These are phyloP conservation scores for Wickerhamomyces sp. DNA, from an alignment of 1,139 yeast genomes.

Conservation along the genomic window DNA sequence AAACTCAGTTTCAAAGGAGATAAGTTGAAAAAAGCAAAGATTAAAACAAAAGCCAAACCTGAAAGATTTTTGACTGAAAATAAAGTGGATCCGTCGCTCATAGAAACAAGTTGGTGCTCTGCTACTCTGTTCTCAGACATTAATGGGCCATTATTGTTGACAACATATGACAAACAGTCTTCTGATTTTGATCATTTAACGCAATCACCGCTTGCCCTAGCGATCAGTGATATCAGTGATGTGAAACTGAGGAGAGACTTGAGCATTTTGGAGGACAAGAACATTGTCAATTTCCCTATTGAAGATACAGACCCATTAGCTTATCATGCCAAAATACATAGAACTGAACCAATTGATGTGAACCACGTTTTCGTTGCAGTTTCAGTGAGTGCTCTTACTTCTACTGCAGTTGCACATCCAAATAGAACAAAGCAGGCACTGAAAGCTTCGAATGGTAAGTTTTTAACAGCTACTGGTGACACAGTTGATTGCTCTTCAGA, in stretches of 20 bases:
- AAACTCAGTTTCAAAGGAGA: conserved; percentile 41
- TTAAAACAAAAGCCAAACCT: not conserved
- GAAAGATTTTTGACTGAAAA: not conserved
- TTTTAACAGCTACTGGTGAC: conserved; percentile 26
- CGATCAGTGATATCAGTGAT: conserved; percentile 9
- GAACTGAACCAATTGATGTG: conserved; percentile 32
- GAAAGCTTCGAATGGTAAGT: conserved; percentile 30
- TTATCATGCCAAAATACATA: conserved; percentile 15
- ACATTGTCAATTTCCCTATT: conserved; percentile 19
- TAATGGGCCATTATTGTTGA: conserved; percentile 34
- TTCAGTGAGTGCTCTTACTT: conserved; percentile 19
- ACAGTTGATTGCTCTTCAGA: conserved; percentile 28
- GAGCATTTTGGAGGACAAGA: conserved; percentile 1
- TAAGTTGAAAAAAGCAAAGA: conserved; percentile 25
- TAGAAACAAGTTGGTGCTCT: conserved; percentile 33
- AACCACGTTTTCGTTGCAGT: conserved; percentile 36
- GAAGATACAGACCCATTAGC: conserved; percentile 19
- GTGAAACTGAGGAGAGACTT: conserved; percentile 5
- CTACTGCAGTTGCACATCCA: conserved; percentile 5
- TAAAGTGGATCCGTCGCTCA: conserved; percentile 4
- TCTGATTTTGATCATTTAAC: conserved; percentile 5
- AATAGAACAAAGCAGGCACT: conserved; percentile 25
- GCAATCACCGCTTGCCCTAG: conserved; percentile 1
- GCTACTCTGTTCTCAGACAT: conserved; percentile 29
- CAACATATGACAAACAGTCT: conserved; percentile 21